Evolutionary conservation across 2,329 filamentous ascomycete genomes (phyloP), one percentile per base, ranked within the genome.

Genomic region (Alternaria ethzedia): DNA sequence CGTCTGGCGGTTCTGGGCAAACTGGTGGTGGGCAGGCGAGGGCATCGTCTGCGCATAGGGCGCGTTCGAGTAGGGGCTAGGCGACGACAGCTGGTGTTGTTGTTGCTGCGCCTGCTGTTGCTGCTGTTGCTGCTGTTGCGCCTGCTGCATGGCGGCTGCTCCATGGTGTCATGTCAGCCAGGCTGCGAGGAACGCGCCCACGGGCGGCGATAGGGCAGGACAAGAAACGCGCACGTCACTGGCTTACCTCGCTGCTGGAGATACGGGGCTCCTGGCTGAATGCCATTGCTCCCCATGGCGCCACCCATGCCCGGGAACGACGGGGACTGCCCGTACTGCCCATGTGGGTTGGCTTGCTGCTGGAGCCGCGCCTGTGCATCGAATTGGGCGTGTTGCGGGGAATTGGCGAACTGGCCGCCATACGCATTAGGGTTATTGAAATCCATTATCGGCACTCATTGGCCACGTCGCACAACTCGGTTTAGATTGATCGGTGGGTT

Each of bases 161-260:
- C 52, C 65, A 64, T 60, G 49, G 52, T 56, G 65, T 65, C 61
- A 69, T 61, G 56, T 63, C 61, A 63, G 49, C 63, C 56, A 64
- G 56, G 32, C 61, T 61, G 49, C 63, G 43, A 64, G 56, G 28
- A 60, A 61, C 58, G 61, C 57, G 66, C 50, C 57, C 61, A 64
- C 54, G 61, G 59, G 61, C 52, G 58, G 62, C 58, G 54, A 57
- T 44, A 59, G 72, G 67, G 60, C 63, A 64, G 63, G 61, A 59
- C 59, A 49, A 59, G 59, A 44, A 17, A 32, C 55, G 54, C 47
- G 41, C 54, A 54, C 54, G 66, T 64, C 61, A 72, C 69, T 67
- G 71, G 75, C 78, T 76, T 76, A 80, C 78, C 77, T 79, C 78
- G 75, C 71, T 76, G 75, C 70, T 76, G 74, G 57, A 77, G 72